Evolutionary conservation across 2,329 filamentous ascomycete species (phyloP).

Genomic region (Hansfordia pulvinata): DNA sequence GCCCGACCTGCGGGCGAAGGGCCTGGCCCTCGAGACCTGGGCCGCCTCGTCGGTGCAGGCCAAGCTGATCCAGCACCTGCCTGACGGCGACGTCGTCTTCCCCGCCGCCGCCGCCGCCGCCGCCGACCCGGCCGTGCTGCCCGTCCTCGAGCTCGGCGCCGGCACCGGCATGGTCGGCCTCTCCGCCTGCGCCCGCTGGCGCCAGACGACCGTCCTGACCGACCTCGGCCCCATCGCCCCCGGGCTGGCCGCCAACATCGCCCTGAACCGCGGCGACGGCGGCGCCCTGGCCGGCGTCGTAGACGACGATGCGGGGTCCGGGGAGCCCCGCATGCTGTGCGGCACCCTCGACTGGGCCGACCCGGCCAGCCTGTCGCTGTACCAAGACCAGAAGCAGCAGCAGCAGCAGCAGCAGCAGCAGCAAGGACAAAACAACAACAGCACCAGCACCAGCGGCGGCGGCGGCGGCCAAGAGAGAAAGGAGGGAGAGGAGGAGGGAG

Average conservation of each 20-base stretch:
- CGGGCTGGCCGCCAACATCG: conserved; percentile 17
- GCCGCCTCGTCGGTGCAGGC: conserved; percentile 21
- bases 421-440: too few species aligned
- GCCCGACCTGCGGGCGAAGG: conserved; percentile 12
- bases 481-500: too few species aligned
- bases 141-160: conserved; percentile 21
- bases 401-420: too few species aligned
- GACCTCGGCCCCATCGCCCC: conserved; percentile 18
- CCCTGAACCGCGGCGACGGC: too few species aligned
- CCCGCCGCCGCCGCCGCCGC: conserved; percentile 2
- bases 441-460: too few species aligned
- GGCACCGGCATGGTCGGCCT: conserved; percentile 22
- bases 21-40: conserved; percentile 22
- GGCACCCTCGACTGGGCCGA: conserved; percentile 22
- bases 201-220: conserved; percentile 15
- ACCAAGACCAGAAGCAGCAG: too few species aligned
- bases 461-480: too few species aligned
- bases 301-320: conserved; percentile 4
- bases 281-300: too few species aligned
- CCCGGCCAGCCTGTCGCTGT: conserved; percentile 11
- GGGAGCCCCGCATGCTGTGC: conserved; percentile 5
- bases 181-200: conserved; percentile 17
- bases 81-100: conserved; percentile 6
- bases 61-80: conserved; percentile 17
- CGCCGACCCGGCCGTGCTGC: conserved; percentile 4